Base-by-base conservation (phyloP, 163 green algal genomes). In the Volvox carteri region DNA sequence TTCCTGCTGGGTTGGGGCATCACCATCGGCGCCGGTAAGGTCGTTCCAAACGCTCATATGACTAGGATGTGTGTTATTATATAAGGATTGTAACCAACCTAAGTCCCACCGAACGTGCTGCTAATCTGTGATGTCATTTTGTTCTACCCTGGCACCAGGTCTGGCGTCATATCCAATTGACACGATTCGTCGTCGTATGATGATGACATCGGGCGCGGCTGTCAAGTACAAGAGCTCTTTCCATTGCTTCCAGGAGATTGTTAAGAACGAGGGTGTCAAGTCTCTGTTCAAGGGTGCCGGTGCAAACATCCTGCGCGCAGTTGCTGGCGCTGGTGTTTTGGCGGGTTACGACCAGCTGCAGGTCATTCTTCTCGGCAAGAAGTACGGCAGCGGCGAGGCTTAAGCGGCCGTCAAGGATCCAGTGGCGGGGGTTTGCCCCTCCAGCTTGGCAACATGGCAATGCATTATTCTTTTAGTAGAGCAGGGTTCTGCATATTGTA, bases 161-260 rank as follows among this genome's bases (percentile, higher is more conserved):
- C 93, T 99, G 84, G 90, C 95, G 23, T 99, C 97, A 35, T 99
- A 99, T 93, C 98, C 98, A 87, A 99, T 99, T 93, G 98, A 99
- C 95, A 99, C 98, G 83, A 97, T 99, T 72, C 96, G 98, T 78
- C 95, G 98, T 94, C 93, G 98, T 41, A 97, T 99, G 90, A 99
- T 99, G 98, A 99, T 99, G 98, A 96, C 97, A 73, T 95, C 96
- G 80, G 97, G 97, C 54, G 90, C 95, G 78, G 97, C 98, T 52
- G 95, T 96, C 85, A 94, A 98, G 92, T 99, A 99, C 96, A 96
- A 91, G 48, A 95, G 96, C 90, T 99, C 97, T 58, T 76, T 98
- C 25, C 96, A 99, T 94, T 98, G 95, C 93, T 97, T 97, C 94
- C 87, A 88, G 48, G 98, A 99, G 96, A 98, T 99, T 85, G 90